Conservation (phyloP, 2,329 filamentous ascomycete genomes). For the Blastomyces parvus region DNA sequence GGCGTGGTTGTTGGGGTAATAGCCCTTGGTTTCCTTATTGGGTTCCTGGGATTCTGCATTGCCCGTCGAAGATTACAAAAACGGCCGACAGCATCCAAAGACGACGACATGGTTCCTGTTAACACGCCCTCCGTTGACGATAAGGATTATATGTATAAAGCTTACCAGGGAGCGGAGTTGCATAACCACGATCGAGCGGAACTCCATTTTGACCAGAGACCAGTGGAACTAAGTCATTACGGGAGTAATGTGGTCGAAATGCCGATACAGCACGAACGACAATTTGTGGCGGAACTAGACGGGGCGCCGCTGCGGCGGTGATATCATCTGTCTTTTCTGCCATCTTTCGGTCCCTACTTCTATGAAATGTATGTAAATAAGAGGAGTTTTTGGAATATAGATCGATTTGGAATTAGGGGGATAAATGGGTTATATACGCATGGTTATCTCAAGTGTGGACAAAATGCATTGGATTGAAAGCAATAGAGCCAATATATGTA, state of each 20-base stretch:
- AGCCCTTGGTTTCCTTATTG: background rate
- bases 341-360: background rate
- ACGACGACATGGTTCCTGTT: conserved; percentile 1
- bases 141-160: background rate
- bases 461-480: background rate
- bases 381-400: background rate
- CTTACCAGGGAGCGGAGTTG: background rate
- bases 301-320: background rate
- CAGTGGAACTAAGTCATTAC: conserved; percentile 2
- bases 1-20: conserved; percentile 1
- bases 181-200: background rate
- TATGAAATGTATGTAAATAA: background rate
- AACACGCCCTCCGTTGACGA: background rate
- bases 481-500: background rate
- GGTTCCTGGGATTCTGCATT: background rate
- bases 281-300: conserved; percentile 4
- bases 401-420: background rate
- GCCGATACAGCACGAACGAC: background rate
- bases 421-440: background rate
- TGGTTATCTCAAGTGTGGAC: background rate
- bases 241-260: conserved; percentile 1
- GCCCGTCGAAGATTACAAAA: background rate
- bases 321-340: background rate
- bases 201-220: background rate
- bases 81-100: background rate